phyloP scores from a whole-genome alignment of 164 flowering plant species.

The Berberis thunbergii region DNA sequence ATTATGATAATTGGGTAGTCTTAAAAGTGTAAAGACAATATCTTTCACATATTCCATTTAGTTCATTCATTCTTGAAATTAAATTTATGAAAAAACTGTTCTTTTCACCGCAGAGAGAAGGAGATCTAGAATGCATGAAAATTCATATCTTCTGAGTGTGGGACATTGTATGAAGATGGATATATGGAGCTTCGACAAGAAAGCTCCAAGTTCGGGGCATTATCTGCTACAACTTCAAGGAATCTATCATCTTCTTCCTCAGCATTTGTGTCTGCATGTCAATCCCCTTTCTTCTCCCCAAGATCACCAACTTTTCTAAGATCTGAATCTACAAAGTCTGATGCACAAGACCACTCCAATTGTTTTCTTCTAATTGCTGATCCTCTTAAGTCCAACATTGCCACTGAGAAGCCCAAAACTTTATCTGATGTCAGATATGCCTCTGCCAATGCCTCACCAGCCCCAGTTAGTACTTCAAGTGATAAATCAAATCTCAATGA shows the following conservation, averaged over 20 bases:
- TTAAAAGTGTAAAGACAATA: too few relatives aligned
- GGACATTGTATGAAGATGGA: conserved; percentile 21
- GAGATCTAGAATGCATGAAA: conserved; percentile 23
- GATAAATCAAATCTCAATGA: conserved; percentile 26
- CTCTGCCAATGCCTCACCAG: conserved; percentile 19
- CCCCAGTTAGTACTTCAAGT: conserved; percentile 21
- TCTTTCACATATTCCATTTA: too few relatives aligned
- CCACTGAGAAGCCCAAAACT: conserved; percentile 23
- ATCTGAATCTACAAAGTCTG: conserved; percentile 34
- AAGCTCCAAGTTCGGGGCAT: conserved; percentile 42
- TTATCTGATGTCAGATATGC: conserved; percentile 15
- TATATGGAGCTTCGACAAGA: conserved; percentile 67
- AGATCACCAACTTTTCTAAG: conserved; percentile 48
- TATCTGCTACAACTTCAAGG: conserved; percentile 41
- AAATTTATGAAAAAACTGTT: background rate
- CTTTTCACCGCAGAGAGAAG: conserved; percentile 20
- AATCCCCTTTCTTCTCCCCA: conserved; percentile 92
- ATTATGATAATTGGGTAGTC: too few relatives aligned
- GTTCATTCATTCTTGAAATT: too few relatives aligned
- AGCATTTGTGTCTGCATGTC: conserved; percentile 72
- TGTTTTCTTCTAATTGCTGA: conserved; percentile 15
- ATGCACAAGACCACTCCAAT: conserved; percentile 24
- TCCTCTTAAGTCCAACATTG: conserved; percentile 19
- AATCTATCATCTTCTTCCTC: conserved; percentile 90
- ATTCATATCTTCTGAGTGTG: conserved; percentile 9